phyloP scores from a whole-genome alignment of 1,139 yeast genomes.

The Arxiozyma bovina region DNA sequence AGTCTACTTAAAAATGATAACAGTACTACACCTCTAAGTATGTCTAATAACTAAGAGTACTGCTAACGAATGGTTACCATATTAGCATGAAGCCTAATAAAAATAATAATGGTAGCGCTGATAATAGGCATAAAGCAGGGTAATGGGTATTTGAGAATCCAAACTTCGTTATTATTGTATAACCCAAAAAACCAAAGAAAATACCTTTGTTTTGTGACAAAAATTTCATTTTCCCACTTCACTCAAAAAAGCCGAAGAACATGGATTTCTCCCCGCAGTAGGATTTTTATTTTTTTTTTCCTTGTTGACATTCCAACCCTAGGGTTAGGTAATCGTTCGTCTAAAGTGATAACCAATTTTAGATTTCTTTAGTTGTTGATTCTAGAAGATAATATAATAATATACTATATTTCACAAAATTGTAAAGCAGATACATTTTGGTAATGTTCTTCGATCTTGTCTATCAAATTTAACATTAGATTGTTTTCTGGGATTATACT shows the following conservation, averaged over 20 bases:
- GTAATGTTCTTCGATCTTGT: background rate
- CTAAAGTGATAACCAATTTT: background rate
- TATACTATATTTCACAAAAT: too few species aligned
- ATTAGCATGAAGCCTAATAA: too few species aligned
- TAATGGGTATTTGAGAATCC: background rate
- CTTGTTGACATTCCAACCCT: background rate
- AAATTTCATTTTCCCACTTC: background rate
- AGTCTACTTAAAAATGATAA: too few species aligned
- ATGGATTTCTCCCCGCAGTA: background rate
- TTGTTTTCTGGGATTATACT: slow-evolving; percentile 3
- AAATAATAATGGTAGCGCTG: too few species aligned
- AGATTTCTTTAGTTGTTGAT: too few species aligned
- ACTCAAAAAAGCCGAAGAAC: background rate
- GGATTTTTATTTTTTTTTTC: background rate
- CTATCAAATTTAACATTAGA: too few species aligned
- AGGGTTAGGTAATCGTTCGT: background rate
- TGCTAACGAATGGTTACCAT: background rate
- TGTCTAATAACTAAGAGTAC: background rate
- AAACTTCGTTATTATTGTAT: background rate
- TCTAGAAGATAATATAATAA: too few species aligned
- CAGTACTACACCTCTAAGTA: background rate
- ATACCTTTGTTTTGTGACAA: background rate
- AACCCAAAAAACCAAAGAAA: background rate
- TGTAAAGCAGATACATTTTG: background rate
- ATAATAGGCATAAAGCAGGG: background rate